A percentile compares a stretch with the other conserved stretches of the same genome.
Evolutionary conservation across 176 grass and related monocot species (phyloP).

Genomic region (Panicum miliaceum): DNA sequence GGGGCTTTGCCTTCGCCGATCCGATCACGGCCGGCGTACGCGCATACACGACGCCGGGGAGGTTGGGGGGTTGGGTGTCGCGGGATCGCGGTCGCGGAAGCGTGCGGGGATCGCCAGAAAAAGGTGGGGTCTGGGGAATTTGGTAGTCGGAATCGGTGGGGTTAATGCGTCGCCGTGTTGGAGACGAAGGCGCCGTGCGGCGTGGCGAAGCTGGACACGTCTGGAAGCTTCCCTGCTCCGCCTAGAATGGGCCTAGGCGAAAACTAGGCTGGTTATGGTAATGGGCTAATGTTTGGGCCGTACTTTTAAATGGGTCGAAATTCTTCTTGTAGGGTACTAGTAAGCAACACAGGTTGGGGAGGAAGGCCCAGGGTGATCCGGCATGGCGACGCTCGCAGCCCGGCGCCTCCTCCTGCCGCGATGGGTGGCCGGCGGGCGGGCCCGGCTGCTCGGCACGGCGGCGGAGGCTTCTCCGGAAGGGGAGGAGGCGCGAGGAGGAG

Average conservation of each 20-base stretch:
- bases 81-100: conserved; percentile 36
- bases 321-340: background rate
- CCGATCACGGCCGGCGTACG: conserved; percentile 38
- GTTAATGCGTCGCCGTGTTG: conserved; percentile 6
- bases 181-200: conserved; percentile 30
- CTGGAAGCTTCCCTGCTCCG: conserved; percentile 45
- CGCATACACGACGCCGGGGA: conserved; percentile 17
- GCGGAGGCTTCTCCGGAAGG: conserved; percentile 41
- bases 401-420: conserved; percentile 51
- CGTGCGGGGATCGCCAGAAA: conserved; percentile 37
- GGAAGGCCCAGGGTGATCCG: conserved; percentile 36
- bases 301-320: too few relatives aligned
- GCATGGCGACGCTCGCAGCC: conserved; percentile 57
- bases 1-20: conserved; percentile 26
- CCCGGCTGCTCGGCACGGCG: conserved; percentile 46
- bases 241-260: background rate
- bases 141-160: conserved; percentile 23
- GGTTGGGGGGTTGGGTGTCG: background rate
- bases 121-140: background rate
- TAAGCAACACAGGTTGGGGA: background rate
- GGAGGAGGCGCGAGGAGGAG: background rate
- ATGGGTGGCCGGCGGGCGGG: conserved; percentile 35
- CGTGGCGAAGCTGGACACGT: conserved; percentile 20
- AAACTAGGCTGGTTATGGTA: background rate
- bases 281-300: background rate